A percentile compares a stretch with the other conserved stretches of the same genome.
phyloP scores from a whole-genome alignment of 1,139 yeast genomes.

The Arxiozyma bovina region DNA sequence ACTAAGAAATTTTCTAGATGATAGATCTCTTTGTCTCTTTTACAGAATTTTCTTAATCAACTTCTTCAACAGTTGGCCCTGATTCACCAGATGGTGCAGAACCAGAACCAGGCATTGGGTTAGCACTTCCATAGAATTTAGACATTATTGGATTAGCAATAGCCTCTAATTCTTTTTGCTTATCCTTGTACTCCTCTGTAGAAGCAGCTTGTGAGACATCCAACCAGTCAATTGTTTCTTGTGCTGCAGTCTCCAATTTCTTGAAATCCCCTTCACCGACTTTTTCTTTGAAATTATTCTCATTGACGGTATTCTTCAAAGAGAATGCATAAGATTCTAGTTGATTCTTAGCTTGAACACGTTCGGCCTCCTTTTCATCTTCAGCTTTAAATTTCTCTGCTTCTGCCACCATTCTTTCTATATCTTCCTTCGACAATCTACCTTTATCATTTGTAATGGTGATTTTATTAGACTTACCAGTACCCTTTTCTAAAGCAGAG shows the following conservation, averaged over 20 bases:
- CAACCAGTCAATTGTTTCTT: slow-evolving; percentile 76
- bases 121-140: slow-evolving; percentile 50
- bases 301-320: slow-evolving; percentile 62
- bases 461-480: slow-evolving; percentile 70
- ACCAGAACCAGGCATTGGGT: slow-evolving; percentile 40
- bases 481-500: slow-evolving; percentile 90
- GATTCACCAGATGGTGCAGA: slow-evolving; percentile 40
- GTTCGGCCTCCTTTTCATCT: slow-evolving; percentile 70
- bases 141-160: slow-evolving; percentile 59
- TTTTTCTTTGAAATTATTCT: slow-evolving; percentile 59
- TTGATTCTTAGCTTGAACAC: slow-evolving; percentile 71
- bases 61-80: slow-evolving; percentile 71
- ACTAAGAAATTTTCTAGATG: too few relatives aligned
- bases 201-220: slow-evolving; percentile 83
- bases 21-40: neutral
- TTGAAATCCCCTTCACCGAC: slow-evolving; percentile 83
- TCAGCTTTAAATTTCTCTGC: slow-evolving; percentile 75
- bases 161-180: slow-evolving; percentile 56
- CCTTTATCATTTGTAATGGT: slow-evolving; percentile 89
- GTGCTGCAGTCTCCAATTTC: slow-evolving; percentile 72
- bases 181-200: slow-evolving; percentile 68
- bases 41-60: slow-evolving; percentile 39
- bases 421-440: slow-evolving; percentile 85
- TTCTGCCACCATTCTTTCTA: slow-evolving; percentile 88
- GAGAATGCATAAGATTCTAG: slow-evolving; percentile 82